Evolutionary conservation across 179 eudicot genomes (phyloP).

Genomic region (Monotropa hypopitys): DNA sequence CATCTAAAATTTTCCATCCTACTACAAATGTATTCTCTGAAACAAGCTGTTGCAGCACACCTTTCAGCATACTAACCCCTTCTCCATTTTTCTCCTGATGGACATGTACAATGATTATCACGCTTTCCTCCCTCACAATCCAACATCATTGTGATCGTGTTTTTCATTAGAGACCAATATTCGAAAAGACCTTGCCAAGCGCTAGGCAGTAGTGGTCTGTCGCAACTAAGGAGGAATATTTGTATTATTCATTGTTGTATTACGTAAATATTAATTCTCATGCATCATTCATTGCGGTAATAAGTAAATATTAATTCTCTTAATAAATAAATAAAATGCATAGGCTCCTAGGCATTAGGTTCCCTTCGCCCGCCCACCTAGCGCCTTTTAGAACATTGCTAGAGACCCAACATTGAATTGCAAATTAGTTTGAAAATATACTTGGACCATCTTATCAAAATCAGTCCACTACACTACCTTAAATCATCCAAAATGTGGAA

Average conservation of each 20-base stretch:
- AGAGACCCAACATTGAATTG: not conserved
- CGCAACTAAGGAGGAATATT: no score
- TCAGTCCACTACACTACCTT: not conserved
- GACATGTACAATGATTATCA: not conserved
- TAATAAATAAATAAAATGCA: no score
- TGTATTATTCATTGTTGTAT: no score
- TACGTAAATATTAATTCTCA: no score
- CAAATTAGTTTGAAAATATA: not conserved
- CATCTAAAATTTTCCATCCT: not conserved
- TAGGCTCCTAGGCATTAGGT: no score
- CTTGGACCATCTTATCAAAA: not conserved
- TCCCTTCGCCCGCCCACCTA: no score
- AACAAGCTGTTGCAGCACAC: not conserved
- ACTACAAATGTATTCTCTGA: not conserved
- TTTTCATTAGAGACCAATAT: no score
- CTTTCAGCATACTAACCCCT: not conserved
- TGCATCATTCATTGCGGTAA: no score
- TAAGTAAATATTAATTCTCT: no score
- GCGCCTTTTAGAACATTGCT: no score
- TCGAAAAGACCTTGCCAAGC: not conserved
- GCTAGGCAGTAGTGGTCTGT: no score
- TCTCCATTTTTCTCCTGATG: not conserved
- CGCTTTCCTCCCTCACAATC: not conserved
- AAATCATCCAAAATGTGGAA: not conserved
- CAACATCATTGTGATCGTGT: not conserved